Base-by-base conservation (phyloP, 495 filamentous ascomycete genomes). In the Hypoxylon crocopeplum region DNA sequence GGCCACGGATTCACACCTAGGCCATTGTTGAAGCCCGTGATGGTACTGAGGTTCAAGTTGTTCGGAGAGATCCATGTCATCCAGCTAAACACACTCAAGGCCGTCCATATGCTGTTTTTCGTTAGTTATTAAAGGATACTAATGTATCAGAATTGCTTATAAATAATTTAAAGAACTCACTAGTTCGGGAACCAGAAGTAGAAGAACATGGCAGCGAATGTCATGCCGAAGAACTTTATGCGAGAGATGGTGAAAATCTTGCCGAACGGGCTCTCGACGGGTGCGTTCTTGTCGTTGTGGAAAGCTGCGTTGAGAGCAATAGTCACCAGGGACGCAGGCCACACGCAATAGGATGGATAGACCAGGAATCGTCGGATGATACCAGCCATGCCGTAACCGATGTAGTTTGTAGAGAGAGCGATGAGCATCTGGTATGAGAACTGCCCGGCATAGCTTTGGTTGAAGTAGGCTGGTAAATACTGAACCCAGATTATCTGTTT, bases 361-460 rank as follows among this genome's bases (percentile, higher is more conserved):
- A 86, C 83, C 16, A 86, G 72, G 74, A 83, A 86, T 24, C 80
- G 76, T 12, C 81, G 73, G 41, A 76, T 75, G 53, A 85, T 65
- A 1, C 81, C 81, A 15, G 81, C 79, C 32, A 83, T 68, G 25
- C 77, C 76, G 33, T 82, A 83, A 7, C 81, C 81, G 25, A 81
- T 74, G 34, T 81, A 72, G 59, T 82, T 79, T 7, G 79, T 81
- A 0, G 73, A 69, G 16, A 78, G 58, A 12, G 62, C 73, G 37
- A 78, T 75, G 13, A 77, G 53, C 5, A 81, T 69, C 48, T 82
- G 77, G 56, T 78, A 78, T 5, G 58, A 54, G 20, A 75, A 64
- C 27, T 53, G 63, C 34, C 62, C 66, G 7, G 75, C 71, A 51
- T 72, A 78, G 0, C 51, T 21, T 55, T 77, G 74, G 63, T 76